These are phyloP conservation scores for Xanthoconium stramineum DNA, from an alignment of 768 basidiomycete species.

Conservation along the genomic window DNA sequence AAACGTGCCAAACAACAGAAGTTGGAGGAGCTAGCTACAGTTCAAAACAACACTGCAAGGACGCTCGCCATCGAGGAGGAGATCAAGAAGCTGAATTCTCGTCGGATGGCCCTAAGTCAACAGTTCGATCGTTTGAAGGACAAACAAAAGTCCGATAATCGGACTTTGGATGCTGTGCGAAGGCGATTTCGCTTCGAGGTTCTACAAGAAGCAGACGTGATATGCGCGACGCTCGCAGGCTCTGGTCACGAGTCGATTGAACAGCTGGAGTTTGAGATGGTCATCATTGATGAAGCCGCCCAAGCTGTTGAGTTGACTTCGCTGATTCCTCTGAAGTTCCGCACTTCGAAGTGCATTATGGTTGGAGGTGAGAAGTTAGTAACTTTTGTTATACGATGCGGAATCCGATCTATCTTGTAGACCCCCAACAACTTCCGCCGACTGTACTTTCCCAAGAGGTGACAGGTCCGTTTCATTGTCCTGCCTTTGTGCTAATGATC, in stretches of 20 bases:
- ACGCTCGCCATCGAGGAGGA: conserved; percentile 63
- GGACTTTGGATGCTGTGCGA: conserved; percentile 79
- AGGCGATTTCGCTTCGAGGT: conserved; percentile 72
- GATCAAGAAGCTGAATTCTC: conserved; percentile 60
- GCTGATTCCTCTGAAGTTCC: conserved; percentile 91
- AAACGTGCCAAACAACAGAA: conserved; percentile 60
- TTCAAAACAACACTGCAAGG: conserved; percentile 57
- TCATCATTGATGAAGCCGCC: conserved; percentile 97
- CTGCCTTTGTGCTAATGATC: conserved; percentile 15
- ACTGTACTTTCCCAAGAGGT: conserved; percentile 74
- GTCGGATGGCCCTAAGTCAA: conserved; percentile 59
- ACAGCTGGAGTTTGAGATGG: conserved; percentile 85
- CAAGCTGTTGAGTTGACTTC: conserved; percentile 95
- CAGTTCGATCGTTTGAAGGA: conserved; percentile 78
- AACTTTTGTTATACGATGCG: neutral
- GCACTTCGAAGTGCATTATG: conserved; percentile 80
- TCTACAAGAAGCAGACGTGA: conserved; percentile 86
- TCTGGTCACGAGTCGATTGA: conserved; percentile 87
- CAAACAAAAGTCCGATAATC: conserved; percentile 72
- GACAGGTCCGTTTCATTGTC: conserved; percentile 21
- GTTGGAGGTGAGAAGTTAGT: conserved; percentile 64
- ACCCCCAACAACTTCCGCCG: conserved; percentile 94
- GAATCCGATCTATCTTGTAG: conserved; percentile 31
- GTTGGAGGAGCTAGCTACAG: conserved; percentile 52
- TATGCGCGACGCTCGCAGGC: conserved; percentile 92